A percentile compares a stretch with the other conserved stretches of the same genome.
Conservation (phyloP, 2,329 filamentous ascomycete species). For the Claviceps spartinae region DNA sequence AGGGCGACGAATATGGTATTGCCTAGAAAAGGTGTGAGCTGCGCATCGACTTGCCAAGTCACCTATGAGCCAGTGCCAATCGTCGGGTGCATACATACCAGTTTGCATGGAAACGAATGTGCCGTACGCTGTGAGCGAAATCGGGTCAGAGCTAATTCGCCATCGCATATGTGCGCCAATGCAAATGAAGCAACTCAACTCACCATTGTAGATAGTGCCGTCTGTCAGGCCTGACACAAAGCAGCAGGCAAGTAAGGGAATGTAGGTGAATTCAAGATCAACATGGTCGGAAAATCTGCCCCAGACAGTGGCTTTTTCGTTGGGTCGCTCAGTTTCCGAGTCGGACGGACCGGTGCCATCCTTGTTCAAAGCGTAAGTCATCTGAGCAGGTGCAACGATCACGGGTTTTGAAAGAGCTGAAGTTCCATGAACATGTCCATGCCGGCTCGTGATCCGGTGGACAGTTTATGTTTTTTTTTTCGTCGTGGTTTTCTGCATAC, state of each 20-base stretch:
- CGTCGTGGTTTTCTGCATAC: not conserved
- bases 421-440: not conserved
- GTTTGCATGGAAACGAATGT: slow-evolving; percentile 27
- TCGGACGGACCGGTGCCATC: slow-evolving; percentile 2
- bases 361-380: not conserved
- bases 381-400: not conserved
- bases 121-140: slow-evolving; percentile 10
- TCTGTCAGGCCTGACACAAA: slow-evolving; percentile 26
- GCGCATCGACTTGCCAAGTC: not conserved
- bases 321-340: slow-evolving; percentile 7
- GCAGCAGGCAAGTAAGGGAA: slow-evolving; percentile 20
- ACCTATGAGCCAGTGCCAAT: not conserved
- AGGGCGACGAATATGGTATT: slow-evolving; percentile 52
- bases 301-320: slow-evolving; percentile 4
- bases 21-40: slow-evolving; percentile 19
- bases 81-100: slow-evolving; percentile 6
- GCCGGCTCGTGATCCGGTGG: not conserved
- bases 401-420: not conserved
- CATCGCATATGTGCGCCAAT: not conserved
- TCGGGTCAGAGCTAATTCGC: not conserved
- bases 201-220: slow-evolving; percentile 24
- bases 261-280: slow-evolving; percentile 14
- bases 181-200: not conserved
- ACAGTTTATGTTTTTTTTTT: not conserved
- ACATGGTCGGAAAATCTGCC: slow-evolving; percentile 7